Conservation (phyloP, 2,329 filamentous ascomycete genomes). For the Penicillium brevicompactum region DNA sequence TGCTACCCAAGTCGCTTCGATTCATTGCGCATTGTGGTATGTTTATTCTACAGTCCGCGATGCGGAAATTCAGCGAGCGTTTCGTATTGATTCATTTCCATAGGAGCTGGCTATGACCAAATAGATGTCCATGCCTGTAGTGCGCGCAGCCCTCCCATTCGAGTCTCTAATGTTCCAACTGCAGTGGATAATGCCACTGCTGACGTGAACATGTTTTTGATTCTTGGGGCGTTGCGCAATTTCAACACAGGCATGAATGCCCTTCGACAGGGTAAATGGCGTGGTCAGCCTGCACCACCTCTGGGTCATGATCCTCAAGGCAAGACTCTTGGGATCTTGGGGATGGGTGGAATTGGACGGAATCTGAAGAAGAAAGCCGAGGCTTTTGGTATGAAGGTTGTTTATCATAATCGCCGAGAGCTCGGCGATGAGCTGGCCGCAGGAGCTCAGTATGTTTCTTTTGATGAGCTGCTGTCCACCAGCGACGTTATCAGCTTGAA, state of each 20-base stretch:
- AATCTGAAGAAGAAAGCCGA: conserved; percentile 74
- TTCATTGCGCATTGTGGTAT: conserved; percentile 46
- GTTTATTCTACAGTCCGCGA: background rate
- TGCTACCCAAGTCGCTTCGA: conserved; percentile 40
- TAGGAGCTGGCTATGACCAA: conserved; percentile 83
- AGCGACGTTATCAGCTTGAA: conserved; percentile 82
- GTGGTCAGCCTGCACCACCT: conserved; percentile 56
- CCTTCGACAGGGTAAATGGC: conserved; percentile 69
- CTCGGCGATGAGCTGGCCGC: conserved; percentile 55
- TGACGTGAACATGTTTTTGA: conserved; percentile 77
- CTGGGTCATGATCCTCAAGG: conserved; percentile 77
- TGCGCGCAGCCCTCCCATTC: conserved; percentile 58
- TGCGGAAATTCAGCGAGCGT: too few species aligned
- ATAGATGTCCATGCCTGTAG: conserved; percentile 74
- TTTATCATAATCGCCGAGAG: conserved; percentile 72
- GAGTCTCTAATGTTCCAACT: conserved; percentile 78
- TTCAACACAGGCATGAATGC: conserved; percentile 67
- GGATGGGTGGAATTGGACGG: conserved; percentile 83
- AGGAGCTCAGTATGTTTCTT: conserved; percentile 56
- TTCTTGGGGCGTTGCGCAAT: conserved; percentile 76
- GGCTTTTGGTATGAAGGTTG: conserved; percentile 73
- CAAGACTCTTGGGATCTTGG: conserved; percentile 77
- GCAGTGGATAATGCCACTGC: conserved; percentile 83
- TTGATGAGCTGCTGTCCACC: conserved; percentile 69
- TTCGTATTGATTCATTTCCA: background rate